These are phyloP conservation scores for Lachnellula cervina DNA, from an alignment of 2,329 filamentous ascomycete species.

Conservation along the genomic window DNA sequence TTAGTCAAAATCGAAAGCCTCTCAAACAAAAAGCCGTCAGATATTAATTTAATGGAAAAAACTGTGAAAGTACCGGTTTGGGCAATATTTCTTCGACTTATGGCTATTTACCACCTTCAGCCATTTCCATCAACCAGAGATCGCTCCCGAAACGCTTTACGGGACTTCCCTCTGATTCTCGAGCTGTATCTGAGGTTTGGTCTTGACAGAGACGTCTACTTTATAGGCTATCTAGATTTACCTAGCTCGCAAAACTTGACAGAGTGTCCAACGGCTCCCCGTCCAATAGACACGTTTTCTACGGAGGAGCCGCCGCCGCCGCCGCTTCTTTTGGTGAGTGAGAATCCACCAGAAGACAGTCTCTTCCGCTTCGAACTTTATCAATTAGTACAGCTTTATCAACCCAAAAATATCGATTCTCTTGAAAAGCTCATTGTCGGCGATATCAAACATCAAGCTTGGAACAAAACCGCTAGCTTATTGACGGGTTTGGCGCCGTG, in stretches of 20 bases:
- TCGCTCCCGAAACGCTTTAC: background rate
- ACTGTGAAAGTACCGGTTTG: background rate
- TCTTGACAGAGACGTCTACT: background rate
- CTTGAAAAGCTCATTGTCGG: background rate
- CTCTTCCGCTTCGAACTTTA: background rate
- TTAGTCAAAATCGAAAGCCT: background rate
- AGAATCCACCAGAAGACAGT: background rate
- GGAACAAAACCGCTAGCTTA: background rate
- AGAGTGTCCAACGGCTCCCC: background rate
- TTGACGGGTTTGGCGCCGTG: background rate
- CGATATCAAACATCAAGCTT: background rate
- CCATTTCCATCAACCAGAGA: background rate
- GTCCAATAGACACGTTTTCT: too few species aligned
- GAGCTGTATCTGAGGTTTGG: background rate
- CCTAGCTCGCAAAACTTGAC: too few species aligned
- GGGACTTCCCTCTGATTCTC: background rate
- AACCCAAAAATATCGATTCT: background rate
- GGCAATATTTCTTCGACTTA: background rate
- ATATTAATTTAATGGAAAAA: background rate
- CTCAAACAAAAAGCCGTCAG: background rate
- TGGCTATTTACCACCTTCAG: background rate
- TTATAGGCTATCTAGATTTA: background rate
- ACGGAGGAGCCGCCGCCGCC: too few species aligned
- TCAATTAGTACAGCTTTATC: background rate
- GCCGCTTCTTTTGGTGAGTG: background rate